phyloP scores from a whole-genome alignment of 805 yeast species.

The Cyberlindnera amylophila region DNA sequence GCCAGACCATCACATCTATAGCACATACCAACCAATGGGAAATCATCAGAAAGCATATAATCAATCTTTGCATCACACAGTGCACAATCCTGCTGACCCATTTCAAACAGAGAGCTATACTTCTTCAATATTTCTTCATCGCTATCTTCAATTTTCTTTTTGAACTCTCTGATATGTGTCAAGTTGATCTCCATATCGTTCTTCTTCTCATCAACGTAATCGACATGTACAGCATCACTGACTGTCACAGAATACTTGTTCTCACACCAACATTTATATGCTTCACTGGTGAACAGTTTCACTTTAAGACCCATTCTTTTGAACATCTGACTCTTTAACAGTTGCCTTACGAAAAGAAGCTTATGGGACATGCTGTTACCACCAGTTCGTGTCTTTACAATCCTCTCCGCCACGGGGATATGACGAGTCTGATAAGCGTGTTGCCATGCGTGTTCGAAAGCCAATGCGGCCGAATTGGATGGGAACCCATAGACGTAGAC shows the following conservation, averaged over 20 bases:
- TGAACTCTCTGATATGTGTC: conserved; percentile 27
- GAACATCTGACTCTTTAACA: conserved; percentile 44
- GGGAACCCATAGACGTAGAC: conserved; percentile 69
- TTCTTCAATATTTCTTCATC: conserved; percentile 15
- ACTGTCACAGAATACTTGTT: conserved; percentile 18
- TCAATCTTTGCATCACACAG: conserved; percentile 33
- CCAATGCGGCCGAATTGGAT: conserved; percentile 62
- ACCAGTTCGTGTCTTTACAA: conserved; percentile 34
- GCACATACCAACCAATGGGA: conserved; percentile 37
- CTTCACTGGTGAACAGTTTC: conserved; percentile 38
- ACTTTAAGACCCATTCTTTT: conserved; percentile 41
- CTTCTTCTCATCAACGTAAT: conserved; percentile 5
- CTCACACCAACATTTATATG: conserved; percentile 21
- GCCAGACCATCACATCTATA: conserved; percentile 31
- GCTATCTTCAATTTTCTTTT: conserved; percentile 11
- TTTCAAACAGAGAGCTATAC: conserved; percentile 21
- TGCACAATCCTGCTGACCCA: conserved; percentile 29
- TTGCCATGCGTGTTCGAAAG: conserved; percentile 85
- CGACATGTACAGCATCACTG: conserved; percentile 8
- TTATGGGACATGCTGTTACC: conserved; percentile 43
- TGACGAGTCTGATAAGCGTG: conserved; percentile 66
- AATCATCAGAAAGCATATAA: conserved; percentile 30
- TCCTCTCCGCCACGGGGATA: conserved; percentile 38
- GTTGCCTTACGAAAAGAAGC: conserved; percentile 43
- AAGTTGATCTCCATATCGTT: conserved; percentile 22